phyloP scores from a whole-genome alignment of 805 yeast species.

The Candida tibetensis region DNA sequence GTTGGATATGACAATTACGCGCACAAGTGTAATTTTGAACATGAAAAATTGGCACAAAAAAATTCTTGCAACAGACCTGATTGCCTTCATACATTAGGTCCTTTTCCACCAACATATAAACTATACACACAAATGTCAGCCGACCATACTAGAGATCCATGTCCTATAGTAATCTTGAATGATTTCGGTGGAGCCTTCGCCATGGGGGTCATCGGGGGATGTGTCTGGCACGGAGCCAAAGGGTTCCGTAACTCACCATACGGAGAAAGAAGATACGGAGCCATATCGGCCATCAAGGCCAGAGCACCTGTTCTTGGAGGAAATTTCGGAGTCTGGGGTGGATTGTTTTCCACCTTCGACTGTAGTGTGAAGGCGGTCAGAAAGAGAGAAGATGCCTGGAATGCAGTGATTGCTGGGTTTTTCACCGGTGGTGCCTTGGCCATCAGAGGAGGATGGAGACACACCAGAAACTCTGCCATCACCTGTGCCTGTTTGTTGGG shows the following conservation, averaged over 20 bases:
- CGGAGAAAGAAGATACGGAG: conserved; percentile 92
- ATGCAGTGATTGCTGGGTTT: conserved; percentile 96
- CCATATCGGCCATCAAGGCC: conserved; percentile 85
- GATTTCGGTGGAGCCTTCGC: conserved; percentile 99
- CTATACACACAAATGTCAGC: too few species aligned
- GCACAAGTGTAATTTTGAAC: too few species aligned
- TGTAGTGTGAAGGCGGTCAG: conserved; percentile 94
- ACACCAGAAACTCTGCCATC: conserved; percentile 92
- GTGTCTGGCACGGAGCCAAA: conserved; percentile 98
- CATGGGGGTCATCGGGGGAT: conserved; percentile 99
- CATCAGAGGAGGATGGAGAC: conserved; percentile 98
- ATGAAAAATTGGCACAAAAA: conserved; percentile 7
- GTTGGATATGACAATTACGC: too few species aligned
- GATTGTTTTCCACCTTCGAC: conserved; percentile 91
- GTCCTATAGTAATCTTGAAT: conserved; percentile 92
- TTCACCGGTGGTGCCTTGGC: conserved; percentile 98
- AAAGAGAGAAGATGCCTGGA: conserved; percentile 98
- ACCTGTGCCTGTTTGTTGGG: conserved; percentile 97
- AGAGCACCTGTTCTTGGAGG: conserved; percentile 99
- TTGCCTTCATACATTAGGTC: conserved; percentile 1
- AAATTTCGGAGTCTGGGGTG: conserved; percentile 99
- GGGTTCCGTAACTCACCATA: conserved; percentile 98
- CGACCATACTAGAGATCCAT: conserved; percentile 98
- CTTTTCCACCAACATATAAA: conserved; percentile 4
- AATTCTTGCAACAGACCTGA: neutral